A percentile compares a stretch with the other conserved stretches of the same genome.
phyloP scores from a whole-genome alignment of 2,329 filamentous ascomycete genomes.

The Gliomastix tumulicola region DNA sequence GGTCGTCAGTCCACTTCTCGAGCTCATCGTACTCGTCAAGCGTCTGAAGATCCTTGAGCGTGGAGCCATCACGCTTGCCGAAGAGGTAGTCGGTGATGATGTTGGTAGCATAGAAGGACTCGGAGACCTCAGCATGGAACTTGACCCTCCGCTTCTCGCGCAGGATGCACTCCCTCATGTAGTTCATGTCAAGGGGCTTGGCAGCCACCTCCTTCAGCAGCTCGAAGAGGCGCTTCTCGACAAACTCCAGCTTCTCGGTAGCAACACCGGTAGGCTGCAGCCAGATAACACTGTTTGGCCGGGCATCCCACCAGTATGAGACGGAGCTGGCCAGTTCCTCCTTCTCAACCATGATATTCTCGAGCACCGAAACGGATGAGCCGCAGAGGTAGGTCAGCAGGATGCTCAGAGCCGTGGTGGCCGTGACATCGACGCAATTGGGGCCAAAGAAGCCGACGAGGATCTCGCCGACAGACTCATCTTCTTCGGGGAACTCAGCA shows the following conservation, averaged over 20 bases:
- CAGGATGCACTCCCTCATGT: slow-evolving; percentile 80
- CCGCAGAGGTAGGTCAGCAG: slow-evolving; percentile 83
- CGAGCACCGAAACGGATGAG: slow-evolving; percentile 85
- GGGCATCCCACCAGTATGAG: slow-evolving; percentile 69
- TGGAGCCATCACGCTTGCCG: slow-evolving; percentile 76
- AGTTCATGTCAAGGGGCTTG: slow-evolving; percentile 81
- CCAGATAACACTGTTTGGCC: slow-evolving; percentile 78
- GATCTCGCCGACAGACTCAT: slow-evolving; percentile 88
- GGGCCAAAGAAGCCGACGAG: slow-evolving; percentile 84
- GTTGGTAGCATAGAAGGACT: slow-evolving; percentile 73
- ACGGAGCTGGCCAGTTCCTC: slow-evolving; percentile 88
- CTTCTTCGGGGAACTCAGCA: slow-evolving; percentile 91
- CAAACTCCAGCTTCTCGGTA: slow-evolving; percentile 74
- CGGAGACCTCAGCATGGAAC: slow-evolving; percentile 74
- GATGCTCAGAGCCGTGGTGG: slow-evolving; percentile 68
- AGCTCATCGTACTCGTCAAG: slow-evolving; percentile 60
- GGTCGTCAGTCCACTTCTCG: slow-evolving; percentile 70
- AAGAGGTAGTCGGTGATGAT: slow-evolving; percentile 93
- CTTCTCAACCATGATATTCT: slow-evolving; percentile 87
- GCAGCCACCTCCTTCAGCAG: slow-evolving; percentile 74
- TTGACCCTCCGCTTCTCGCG: slow-evolving; percentile 77
- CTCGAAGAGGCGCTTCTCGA: slow-evolving; percentile 79
- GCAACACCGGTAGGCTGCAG: slow-evolving; percentile 82
- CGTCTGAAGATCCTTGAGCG: slow-evolving; percentile 51
- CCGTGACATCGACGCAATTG: slow-evolving; percentile 62